Evolutionary conservation across 345 rosid genomes (phyloP).

Genomic region (Lepidium didymum): DNA sequence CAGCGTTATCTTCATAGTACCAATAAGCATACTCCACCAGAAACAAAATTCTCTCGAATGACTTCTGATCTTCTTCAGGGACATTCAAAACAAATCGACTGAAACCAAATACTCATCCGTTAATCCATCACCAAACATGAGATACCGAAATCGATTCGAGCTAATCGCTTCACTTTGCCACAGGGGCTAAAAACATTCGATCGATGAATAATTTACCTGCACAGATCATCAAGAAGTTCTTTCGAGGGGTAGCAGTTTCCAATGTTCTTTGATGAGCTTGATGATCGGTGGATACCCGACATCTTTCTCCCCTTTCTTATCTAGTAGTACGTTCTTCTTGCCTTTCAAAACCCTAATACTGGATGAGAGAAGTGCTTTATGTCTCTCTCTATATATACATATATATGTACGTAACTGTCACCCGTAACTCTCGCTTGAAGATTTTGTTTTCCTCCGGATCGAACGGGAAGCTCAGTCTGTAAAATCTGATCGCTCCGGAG

Average conservation of each 20-base stretch:
- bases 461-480: slow-evolving; percentile 6
- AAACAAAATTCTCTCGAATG: slow-evolving; percentile 93
- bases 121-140: background rate
- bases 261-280: slow-evolving; percentile 67
- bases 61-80: slow-evolving; percentile 95
- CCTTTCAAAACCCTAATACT: slow-evolving; percentile 25
- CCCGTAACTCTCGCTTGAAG: background rate
- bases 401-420: background rate
- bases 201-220: slow-evolving; percentile 54
- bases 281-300: slow-evolving; percentile 65
- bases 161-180: background rate
- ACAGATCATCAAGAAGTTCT: slow-evolving; percentile 98
- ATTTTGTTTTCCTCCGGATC: background rate
- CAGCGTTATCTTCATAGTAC: slow-evolving; percentile 95
- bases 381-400: background rate
- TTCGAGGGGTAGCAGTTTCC: slow-evolving; percentile 75
- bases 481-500: slow-evolving; percentile 17
- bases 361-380: background rate
- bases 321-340: slow-evolving; percentile 5
- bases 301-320: slow-evolving; percentile 19
- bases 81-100: slow-evolving; percentile 98
- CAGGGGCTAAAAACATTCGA: background rate
- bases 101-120: slow-evolving; percentile 17
- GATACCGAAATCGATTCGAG: background rate
- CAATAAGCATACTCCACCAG: slow-evolving; percentile 97